A percentile compares a stretch with the other conserved stretches of the same genome.
These are phyloP conservation scores for Amylostereum chailletii DNA, from an alignment of 1,284 basidiomycete genomes.

Conservation along the genomic window DNA sequence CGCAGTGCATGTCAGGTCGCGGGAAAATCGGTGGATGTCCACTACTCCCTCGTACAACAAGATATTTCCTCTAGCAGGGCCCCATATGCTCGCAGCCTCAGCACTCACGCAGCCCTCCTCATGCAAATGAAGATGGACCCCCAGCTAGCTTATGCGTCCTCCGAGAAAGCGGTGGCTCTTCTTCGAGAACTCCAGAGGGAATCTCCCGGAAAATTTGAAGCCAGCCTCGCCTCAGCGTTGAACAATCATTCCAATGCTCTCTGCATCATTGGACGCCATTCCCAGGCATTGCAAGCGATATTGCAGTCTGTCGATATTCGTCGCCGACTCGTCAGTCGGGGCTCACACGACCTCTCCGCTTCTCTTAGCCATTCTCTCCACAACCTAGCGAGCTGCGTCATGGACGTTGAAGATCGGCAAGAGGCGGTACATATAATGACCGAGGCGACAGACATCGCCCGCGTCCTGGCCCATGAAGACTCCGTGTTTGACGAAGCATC, in stretches of 20 bases:
- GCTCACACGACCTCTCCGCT: background rate
- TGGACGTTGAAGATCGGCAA: background rate
- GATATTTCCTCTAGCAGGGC: background rate
- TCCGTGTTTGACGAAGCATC: background rate
- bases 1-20: background rate
- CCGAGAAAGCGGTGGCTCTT: background rate
- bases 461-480: background rate
- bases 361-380: background rate
- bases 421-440: background rate
- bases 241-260: background rate
- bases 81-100: background rate
- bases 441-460: background rate
- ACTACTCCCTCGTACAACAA: background rate
- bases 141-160: background rate
- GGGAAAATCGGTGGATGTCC: background rate
- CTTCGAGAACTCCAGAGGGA: background rate
- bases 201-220: background rate
- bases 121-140: background rate
- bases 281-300: background rate
- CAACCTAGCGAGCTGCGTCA: background rate
- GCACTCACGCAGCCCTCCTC: background rate
- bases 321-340: background rate
- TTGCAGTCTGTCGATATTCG: background rate
- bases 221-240: background rate
- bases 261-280: background rate